Evolutionary conservation across 805 yeast genomes (phyloP).

Genomic region (Kodamaea nitidulidarum): DNA sequence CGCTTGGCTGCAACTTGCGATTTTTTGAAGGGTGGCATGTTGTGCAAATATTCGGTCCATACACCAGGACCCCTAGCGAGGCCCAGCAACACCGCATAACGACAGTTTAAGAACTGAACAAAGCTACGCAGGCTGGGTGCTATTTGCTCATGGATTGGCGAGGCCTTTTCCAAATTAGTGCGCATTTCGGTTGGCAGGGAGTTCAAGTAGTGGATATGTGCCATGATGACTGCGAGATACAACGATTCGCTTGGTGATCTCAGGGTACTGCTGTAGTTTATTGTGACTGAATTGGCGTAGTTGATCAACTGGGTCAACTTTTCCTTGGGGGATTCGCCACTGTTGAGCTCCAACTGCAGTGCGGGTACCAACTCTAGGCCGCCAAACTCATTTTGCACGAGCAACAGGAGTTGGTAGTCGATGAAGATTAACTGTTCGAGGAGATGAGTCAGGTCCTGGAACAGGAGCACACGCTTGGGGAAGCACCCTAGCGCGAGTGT

Average conservation of each 20-base stretch:
- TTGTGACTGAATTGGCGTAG: conserved; percentile 23
- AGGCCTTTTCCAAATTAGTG: conserved; percentile 10
- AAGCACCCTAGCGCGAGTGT: conserved; percentile 35
- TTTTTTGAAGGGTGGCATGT: conserved; percentile 16
- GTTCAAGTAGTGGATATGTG: conserved; percentile 32
- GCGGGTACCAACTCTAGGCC: conserved; percentile 22
- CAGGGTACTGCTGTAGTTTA: conserved; percentile 20
- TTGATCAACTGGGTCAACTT: conserved; percentile 24
- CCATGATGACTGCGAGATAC: conserved; percentile 30
- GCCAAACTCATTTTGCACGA: conserved; percentile 26
- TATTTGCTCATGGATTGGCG: no score
- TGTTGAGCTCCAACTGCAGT: conserved; percentile 6
- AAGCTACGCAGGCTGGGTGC: conserved; percentile 17
- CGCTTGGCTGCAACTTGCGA: conserved; percentile 31
- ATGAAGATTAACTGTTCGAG: conserved; percentile 33
- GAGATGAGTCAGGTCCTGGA: conserved; percentile 30
- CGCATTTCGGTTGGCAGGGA: conserved; percentile 21
- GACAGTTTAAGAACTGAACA: conserved; percentile 27
- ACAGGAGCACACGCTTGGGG: conserved; percentile 31
- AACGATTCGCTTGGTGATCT: conserved; percentile 28
- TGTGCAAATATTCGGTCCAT: conserved; percentile 29
- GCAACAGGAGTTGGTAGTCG: conserved; percentile 35
- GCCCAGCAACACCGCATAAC: conserved; percentile 33
- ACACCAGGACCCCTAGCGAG: conserved; percentile 12
- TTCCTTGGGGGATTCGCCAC: conserved; percentile 13